These are phyloP conservation scores for Cryphonectria nitschkei DNA, from an alignment of 2,329 filamentous ascomycete species.

Conservation along the genomic window DNA sequence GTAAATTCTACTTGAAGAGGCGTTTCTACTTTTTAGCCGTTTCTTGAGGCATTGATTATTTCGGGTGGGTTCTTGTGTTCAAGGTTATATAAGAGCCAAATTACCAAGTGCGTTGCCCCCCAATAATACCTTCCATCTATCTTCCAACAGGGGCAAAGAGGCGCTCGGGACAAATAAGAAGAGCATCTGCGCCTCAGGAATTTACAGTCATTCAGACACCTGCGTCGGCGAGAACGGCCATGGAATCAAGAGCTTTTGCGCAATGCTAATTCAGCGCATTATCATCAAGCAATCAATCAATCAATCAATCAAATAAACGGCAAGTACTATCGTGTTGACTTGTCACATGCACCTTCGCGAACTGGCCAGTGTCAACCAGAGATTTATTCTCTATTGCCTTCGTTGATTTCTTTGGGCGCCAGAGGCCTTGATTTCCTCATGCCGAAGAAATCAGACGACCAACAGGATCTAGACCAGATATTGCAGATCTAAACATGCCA, in stretches of 20 bases:
- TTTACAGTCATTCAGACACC: not conserved
- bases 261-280: not conserved
- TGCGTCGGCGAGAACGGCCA: not conserved
- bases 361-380: not conserved
- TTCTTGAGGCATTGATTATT: not conserved
- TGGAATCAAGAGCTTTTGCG: not conserved
- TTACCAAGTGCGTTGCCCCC: not conserved
- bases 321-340: not conserved
- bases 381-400: slow-evolving; percentile 15
- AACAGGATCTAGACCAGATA: slow-evolving; percentile 13
- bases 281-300: not conserved
- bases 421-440: slow-evolving; percentile 3
- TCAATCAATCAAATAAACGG: not conserved
- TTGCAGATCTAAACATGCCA: slow-evolving; percentile 19
- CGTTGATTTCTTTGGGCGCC: slow-evolving; percentile 14
- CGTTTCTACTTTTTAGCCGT: not conserved
- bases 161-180: not conserved
- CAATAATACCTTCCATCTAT: not conserved
- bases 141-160: not conserved
- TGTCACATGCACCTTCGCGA: slow-evolving; percentile 11
- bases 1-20: not conserved
- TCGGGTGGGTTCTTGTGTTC: not conserved
- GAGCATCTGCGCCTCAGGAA: not conserved
- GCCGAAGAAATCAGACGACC: slow-evolving; percentile 11
- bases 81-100: not conserved